Percentiles rank a stretch among this genome's conserved stretches.
Conservation (phyloP, 2,329 filamentous ascomycete genomes). For the Emergomyces orientalis region DNA sequence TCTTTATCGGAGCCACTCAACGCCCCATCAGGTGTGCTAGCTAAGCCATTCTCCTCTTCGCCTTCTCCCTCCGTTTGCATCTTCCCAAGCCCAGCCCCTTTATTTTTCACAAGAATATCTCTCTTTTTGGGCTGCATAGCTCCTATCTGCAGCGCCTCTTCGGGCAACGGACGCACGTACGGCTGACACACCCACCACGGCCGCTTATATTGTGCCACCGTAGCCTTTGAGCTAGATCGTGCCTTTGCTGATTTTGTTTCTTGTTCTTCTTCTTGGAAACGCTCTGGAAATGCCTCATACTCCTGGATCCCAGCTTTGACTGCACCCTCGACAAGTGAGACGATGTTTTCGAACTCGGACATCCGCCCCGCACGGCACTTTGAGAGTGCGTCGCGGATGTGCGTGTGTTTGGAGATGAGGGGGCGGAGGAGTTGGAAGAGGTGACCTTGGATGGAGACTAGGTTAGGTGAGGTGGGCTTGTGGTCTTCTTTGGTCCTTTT, state of each 20-base stretch:
- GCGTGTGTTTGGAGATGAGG: constrained; percentile 67
- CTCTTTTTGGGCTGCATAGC: constrained; percentile 68
- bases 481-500: constrained; percentile 33
- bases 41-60: background rate
- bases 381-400: constrained; percentile 78
- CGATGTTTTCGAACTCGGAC: constrained; percentile 63
- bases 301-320: constrained; percentile 64
- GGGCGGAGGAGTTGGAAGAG: constrained; percentile 85
- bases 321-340: constrained; percentile 63
- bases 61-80: background rate
- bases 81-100: background rate
- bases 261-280: constrained; percentile 27
- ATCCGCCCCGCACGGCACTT: constrained; percentile 60
- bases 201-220: constrained; percentile 63
- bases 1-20: constrained; percentile 7
- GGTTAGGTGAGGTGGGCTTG: constrained; percentile 50
- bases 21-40: background rate
- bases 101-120: constrained; percentile 19
- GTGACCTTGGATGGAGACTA: constrained; percentile 78
- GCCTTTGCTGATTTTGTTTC: constrained; percentile 12
- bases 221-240: constrained; percentile 42
- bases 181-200: constrained; percentile 90
- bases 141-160: constrained; percentile 76
- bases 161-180: constrained; percentile 74
- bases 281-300: constrained; percentile 43